Evolutionary conservation across 2,329 filamentous ascomycete genomes (phyloP).

Genomic region (Laburnicola sp.): DNA sequence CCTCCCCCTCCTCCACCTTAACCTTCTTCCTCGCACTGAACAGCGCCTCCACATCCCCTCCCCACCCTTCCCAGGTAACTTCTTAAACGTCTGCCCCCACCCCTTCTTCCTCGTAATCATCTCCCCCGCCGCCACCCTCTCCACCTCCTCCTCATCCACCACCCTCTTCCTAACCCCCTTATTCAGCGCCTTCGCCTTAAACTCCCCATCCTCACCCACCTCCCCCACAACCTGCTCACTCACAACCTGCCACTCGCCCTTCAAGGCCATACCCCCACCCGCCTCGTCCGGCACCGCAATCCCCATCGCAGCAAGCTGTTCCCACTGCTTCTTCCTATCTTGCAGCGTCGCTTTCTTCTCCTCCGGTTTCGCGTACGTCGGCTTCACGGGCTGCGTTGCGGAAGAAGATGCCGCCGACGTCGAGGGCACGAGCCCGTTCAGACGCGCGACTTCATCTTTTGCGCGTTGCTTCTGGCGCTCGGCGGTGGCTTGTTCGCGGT

Average conservation of each 20-base stretch:
- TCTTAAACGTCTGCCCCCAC: conserved; percentile 53
- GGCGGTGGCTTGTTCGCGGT: conserved; percentile 79
- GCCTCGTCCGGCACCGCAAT: conserved; percentile 80
- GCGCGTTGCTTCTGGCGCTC: conserved; percentile 81
- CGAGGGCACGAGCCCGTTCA: conserved; percentile 74
- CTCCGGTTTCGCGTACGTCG: conserved; percentile 38
- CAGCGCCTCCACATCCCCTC: conserved; percentile 66
- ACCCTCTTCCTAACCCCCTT: conserved; percentile 67
- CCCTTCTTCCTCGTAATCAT: conserved; percentile 45
- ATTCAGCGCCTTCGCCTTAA: conserved; percentile 47
- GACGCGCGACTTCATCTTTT: conserved; percentile 78
- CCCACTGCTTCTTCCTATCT: conserved; percentile 79
- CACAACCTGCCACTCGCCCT: conserved; percentile 82
- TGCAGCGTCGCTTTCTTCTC: conserved; percentile 58
- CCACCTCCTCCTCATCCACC: conserved; percentile 62
- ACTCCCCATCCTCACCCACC: conserved; percentile 52
- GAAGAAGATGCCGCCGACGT: conserved; percentile 37
- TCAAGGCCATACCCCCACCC: conserved; percentile 79
- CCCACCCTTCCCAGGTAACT: conserved; percentile 46
- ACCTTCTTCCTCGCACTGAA: conserved; percentile 40
- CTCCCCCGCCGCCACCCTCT: conserved; percentile 61
- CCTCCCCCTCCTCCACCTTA: conserved; percentile 16
- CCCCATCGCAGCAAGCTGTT: conserved; percentile 85
- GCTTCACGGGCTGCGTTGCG: conserved; percentile 33
- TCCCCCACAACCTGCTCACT: conserved; percentile 51